Conservation (phyloP, 495 filamentous ascomycete species). For the Parathielavia appendiculata region DNA sequence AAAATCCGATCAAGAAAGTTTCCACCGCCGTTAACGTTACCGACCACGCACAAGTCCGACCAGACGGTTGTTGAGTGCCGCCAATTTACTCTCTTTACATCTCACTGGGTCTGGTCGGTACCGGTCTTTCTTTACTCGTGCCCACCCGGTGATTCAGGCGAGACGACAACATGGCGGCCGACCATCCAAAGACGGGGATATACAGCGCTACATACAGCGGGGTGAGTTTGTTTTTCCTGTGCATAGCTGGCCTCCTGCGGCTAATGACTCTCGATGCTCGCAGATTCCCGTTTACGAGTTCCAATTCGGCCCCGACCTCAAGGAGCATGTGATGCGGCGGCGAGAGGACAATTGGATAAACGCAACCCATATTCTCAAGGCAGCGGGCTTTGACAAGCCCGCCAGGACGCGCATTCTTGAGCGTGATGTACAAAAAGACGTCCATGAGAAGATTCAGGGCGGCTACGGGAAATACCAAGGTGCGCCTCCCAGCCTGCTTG, state of each 20-base stretch:
- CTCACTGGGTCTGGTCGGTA: background rate
- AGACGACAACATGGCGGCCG: conserved; percentile 37
- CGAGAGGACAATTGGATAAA: conserved; percentile 87
- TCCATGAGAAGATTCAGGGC: conserved; percentile 95
- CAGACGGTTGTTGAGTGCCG: too few species aligned
- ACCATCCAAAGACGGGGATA: conserved; percentile 43
- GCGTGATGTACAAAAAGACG: conserved; percentile 91
- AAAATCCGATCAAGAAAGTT: background rate
- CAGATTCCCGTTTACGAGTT: conserved; percentile 89
- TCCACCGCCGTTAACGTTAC: background rate
- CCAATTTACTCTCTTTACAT: background rate
- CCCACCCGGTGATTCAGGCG: background rate
- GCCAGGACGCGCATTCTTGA: conserved; percentile 91
- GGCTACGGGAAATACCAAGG: conserved; percentile 99
- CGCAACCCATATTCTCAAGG: conserved; percentile 90
- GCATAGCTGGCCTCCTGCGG: background rate
- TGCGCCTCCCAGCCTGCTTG: conserved; percentile 28
- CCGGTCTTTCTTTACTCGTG: background rate
- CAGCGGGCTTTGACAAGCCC: conserved; percentile 66
- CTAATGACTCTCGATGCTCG: conserved; percentile 33
- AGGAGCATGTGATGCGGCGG: conserved; percentile 81
- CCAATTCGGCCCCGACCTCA: conserved; percentile 66
- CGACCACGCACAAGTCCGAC: background rate
- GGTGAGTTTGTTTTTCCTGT: conserved; percentile 53
- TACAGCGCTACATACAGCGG: conserved; percentile 93